Evolutionary conservation across 495 filamentous ascomycete species (phyloP).

Genomic region (Glarea lozoyensis): DNA sequence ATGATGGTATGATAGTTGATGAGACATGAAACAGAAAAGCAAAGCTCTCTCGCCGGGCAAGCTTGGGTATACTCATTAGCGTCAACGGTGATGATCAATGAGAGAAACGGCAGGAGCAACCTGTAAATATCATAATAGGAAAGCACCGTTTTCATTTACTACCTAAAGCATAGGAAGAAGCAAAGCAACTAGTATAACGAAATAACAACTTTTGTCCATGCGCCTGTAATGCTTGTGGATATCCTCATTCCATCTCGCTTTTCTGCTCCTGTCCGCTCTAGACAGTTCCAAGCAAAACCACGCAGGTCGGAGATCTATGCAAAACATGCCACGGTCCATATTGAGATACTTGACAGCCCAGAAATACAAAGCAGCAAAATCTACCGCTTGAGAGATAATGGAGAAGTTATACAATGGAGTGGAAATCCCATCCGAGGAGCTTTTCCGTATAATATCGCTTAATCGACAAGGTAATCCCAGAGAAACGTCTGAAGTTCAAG

Average conservation of each 20-base stretch:
- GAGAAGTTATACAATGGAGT: constrained; percentile 21
- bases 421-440: constrained; percentile 11
- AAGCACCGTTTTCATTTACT: constrained; percentile 10
- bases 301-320: constrained; percentile 23
- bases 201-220: constrained; percentile 18
- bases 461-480: constrained; percentile 8
- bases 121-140: not conserved
- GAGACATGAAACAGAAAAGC: no score
- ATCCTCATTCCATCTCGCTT: constrained; percentile 22
- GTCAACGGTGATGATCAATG: no score
- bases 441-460: constrained; percentile 13
- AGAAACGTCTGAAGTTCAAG: not conserved
- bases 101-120: not conserved
- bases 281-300: constrained; percentile 19
- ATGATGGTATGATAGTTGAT: no score
- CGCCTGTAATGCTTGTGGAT: constrained; percentile 23
- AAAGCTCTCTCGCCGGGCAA: no score
- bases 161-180: constrained; percentile 7
- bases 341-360: constrained; percentile 15
- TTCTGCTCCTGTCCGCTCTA: constrained; percentile 13
- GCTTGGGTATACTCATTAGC: no score
- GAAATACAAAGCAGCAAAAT: constrained; percentile 21
- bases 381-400: constrained; percentile 16
- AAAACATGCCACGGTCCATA: constrained; percentile 3
- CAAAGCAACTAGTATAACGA: no score